Conservation (phyloP, 1,284 basidiomycete species). For the Papiliotrema terrestris region DNA sequence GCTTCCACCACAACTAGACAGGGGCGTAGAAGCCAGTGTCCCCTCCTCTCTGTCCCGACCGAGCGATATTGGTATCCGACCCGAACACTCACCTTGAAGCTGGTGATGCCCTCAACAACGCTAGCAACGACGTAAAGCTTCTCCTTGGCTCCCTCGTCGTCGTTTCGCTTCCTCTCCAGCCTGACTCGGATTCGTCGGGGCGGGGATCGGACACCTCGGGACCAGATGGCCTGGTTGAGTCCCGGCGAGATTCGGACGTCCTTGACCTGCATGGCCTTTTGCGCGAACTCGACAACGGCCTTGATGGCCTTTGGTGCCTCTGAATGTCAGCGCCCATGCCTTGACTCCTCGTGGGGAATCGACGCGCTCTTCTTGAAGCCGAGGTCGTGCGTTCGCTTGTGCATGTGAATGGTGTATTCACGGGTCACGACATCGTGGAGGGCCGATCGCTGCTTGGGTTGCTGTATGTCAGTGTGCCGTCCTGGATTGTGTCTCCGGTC, state of each 20-base stretch:
- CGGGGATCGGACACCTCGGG: slow-evolving; percentile 74
- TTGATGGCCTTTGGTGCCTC: slow-evolving; percentile 86
- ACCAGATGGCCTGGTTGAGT: slow-evolving; percentile 91
- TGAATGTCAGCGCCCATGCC: slow-evolving; percentile 8
- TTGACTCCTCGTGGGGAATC: neutral
- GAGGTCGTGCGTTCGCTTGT: slow-evolving; percentile 85
- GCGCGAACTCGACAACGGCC: slow-evolving; percentile 82
- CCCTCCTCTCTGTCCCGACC: too few species aligned
- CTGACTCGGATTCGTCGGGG: slow-evolving; percentile 85
- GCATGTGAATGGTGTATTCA: slow-evolving; percentile 93
- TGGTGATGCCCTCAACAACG: slow-evolving; percentile 67
- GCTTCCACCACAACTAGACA: too few species aligned
- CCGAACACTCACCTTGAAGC: slow-evolving; percentile 73
- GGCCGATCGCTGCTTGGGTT: slow-evolving; percentile 83
- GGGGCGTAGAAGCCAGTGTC: too few species aligned
- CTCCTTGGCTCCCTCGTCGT: slow-evolving; percentile 95
- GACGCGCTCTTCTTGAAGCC: slow-evolving; percentile 80
- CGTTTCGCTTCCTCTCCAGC: slow-evolving; percentile 91
- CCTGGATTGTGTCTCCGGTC: too few species aligned
- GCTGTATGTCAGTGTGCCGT: slow-evolving; percentile 50
- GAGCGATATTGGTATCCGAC: neutral
- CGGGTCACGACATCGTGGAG: slow-evolving; percentile 94
- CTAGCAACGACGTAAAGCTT: slow-evolving; percentile 91
- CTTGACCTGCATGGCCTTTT: slow-evolving; percentile 87
- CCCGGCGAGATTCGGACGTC: slow-evolving; percentile 90